Conservation (phyloP, 2,329 filamentous ascomycete genomes). For the Thermomyces lanuginosus region DNA sequence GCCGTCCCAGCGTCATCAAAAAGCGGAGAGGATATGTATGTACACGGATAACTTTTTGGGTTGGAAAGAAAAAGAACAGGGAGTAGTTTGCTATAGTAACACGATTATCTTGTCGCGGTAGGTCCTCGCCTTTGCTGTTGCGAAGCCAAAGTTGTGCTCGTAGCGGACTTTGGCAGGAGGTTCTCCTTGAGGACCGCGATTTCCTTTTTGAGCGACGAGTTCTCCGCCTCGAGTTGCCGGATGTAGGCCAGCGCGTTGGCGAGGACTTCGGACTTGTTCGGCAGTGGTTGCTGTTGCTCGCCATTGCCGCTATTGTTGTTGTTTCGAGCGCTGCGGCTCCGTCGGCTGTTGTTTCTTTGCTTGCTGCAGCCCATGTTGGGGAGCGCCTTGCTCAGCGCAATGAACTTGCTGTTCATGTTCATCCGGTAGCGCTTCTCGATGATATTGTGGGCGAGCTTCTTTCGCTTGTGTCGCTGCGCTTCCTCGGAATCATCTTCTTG, state of each 20-base stretch:
- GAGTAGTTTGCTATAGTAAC: no score
- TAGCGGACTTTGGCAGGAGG: no score
- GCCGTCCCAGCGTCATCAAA: no score
- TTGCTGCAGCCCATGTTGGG: not conserved
- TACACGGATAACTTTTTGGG: no score
- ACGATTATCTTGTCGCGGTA: no score
- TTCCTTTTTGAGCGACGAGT: not conserved
- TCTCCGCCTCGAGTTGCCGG: not conserved
- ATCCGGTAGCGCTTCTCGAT: slow-evolving; percentile 1
- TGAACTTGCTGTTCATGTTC: slow-evolving; percentile 1
- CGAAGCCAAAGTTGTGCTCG: no score
- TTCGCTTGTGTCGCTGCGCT: no score
- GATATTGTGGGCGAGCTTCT: slow-evolving; percentile 1
- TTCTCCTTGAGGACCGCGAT: not conserved
- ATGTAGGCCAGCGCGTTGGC: not conserved
- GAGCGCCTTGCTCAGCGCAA: not conserved
- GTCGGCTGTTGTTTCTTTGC: not conserved
- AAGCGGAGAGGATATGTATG: no score
- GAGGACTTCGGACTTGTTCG: slow-evolving; percentile 1
- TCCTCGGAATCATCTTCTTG: no score
- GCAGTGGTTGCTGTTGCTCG: not conserved
- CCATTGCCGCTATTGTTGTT: not conserved
- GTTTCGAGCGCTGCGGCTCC: not conserved
- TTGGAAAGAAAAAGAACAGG: no score
- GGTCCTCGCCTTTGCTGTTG: no score